Evolutionary conservation across 2,329 filamentous ascomycete genomes (phyloP).

Genomic region (Sporothrix euskadiensis): DNA sequence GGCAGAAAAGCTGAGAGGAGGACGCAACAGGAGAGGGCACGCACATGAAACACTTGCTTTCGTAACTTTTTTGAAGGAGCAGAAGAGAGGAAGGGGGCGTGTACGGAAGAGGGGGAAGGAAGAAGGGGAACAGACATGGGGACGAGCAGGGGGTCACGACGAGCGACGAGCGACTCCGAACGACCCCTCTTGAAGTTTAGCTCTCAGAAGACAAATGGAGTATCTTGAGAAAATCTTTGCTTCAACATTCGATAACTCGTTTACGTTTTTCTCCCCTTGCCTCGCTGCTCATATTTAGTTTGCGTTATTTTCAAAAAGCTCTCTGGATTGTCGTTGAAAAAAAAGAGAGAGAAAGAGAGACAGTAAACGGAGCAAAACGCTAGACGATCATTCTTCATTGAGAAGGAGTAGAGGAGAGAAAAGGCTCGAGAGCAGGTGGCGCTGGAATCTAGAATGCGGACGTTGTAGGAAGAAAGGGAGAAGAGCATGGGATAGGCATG

Average conservation of each 20-base stretch:
- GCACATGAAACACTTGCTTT: conserved; percentile 21
- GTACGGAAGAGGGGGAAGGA: background rate
- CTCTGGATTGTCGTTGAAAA: background rate
- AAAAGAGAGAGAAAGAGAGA: background rate
- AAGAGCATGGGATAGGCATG: conserved; percentile 8
- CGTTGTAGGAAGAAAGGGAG: background rate
- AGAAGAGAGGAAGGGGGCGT: background rate
- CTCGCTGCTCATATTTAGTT: background rate
- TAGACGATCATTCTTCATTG: conserved; percentile 4
- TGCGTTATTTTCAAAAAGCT: background rate
- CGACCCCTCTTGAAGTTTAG: background rate
- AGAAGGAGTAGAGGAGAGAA: background rate
- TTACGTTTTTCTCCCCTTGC: background rate
- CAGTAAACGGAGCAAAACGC: background rate
- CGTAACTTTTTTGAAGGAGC: background rate
- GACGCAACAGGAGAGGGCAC: background rate
- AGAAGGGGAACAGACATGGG: conserved; percentile 2
- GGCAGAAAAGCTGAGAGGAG: background rate
- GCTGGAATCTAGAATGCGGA: conserved; percentile 10
- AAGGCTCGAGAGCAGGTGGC: background rate
- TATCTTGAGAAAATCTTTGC: background rate
- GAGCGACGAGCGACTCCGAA: too few species aligned
- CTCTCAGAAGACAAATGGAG: background rate
- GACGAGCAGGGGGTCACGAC: background rate
- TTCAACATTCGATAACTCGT: background rate